phyloP scores from a whole-genome alignment of 2,329 filamentous ascomycete species.

The Dothiorella sarmentorum region DNA sequence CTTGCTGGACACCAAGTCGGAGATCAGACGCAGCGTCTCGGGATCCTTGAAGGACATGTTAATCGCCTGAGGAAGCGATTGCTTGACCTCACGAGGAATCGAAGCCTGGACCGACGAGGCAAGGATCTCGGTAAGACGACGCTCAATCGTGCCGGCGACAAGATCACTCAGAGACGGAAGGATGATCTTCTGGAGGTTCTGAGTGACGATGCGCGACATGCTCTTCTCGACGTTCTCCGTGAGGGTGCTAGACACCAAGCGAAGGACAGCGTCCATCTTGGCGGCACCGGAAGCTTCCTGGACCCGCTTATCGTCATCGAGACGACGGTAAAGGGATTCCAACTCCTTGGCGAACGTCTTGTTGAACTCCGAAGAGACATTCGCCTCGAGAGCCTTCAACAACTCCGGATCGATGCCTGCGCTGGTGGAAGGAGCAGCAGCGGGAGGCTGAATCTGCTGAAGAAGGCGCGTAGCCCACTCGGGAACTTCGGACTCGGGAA shows the following conservation, averaged over 20 bases:
- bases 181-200: slow-evolving; percentile 71
- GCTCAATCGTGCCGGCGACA: slow-evolving; percentile 65
- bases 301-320: slow-evolving; percentile 67
- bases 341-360: slow-evolving; percentile 48
- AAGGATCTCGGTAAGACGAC: slow-evolving; percentile 67
- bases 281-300: slow-evolving; percentile 60
- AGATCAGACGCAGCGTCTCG: slow-evolving; percentile 68
- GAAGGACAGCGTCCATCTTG: slow-evolving; percentile 68
- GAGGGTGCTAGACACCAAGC: slow-evolving; percentile 64
- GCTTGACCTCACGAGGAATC: slow-evolving; percentile 71
- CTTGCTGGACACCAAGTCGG: slow-evolving; percentile 66
- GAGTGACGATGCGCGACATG: slow-evolving; percentile 70
- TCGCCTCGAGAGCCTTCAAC: slow-evolving; percentile 52
- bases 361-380: slow-evolving; percentile 48
- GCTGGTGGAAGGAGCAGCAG: slow-evolving; percentile 21
- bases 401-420: slow-evolving; percentile 42
- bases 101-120: slow-evolving; percentile 62
- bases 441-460: slow-evolving; percentile 27
- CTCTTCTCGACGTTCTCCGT: slow-evolving; percentile 72
- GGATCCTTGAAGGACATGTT: slow-evolving; percentile 67
- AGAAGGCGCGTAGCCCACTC: slow-evolving; percentile 38
- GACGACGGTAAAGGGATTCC: slow-evolving; percentile 55
- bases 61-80: slow-evolving; percentile 64
- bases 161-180: slow-evolving; percentile 70
- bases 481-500: slow-evolving; percentile 29